These are phyloP conservation scores for Penium margaritaceum DNA, from an alignment of 139 green algal genomes.

Conservation along the genomic window DNA sequence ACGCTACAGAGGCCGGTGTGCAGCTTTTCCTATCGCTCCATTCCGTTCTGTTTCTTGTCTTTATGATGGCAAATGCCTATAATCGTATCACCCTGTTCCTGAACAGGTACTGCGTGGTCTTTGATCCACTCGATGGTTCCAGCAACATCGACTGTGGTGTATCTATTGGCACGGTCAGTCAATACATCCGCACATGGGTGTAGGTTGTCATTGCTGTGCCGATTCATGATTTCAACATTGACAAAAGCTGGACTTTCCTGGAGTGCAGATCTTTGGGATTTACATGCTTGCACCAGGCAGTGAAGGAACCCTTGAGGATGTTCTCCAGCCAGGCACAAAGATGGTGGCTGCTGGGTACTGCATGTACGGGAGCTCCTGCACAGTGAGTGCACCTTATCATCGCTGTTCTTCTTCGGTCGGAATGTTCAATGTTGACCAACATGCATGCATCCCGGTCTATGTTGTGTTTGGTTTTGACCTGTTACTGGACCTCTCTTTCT, in stretches of 20 bases:
- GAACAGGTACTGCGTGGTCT: conserved; percentile 63
- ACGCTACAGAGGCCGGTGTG: conserved; percentile 84
- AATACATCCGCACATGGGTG: not conserved
- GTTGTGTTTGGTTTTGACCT: too few relatives aligned
- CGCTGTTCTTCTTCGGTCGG: not conserved
- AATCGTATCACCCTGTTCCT: not conserved
- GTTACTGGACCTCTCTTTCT: too few relatives aligned
- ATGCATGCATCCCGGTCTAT: too few relatives aligned
- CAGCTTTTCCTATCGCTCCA: conserved; percentile 25
- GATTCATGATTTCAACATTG: not conserved
- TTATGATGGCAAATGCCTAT: not conserved
- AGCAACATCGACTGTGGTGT: conserved; percentile 92
- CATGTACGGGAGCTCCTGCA: conserved; percentile 76
- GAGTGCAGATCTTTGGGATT: conserved; percentile 80
- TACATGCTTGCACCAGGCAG: conserved; percentile 53
- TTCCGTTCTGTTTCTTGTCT: not conserved
- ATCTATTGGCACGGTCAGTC: conserved; percentile 63
- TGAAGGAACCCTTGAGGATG: conserved; percentile 42
- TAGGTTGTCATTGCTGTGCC: too few relatives aligned
- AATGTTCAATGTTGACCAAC: too few relatives aligned
- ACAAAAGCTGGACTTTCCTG: not conserved
- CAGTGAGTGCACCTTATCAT: not conserved
- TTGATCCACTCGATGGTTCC: conserved; percentile 91
- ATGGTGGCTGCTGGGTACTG: conserved; percentile 85
- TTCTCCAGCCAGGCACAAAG: conserved; percentile 70